Conservation (phyloP, 306 rosid genomes). For the Calophaca sinica region DNA sequence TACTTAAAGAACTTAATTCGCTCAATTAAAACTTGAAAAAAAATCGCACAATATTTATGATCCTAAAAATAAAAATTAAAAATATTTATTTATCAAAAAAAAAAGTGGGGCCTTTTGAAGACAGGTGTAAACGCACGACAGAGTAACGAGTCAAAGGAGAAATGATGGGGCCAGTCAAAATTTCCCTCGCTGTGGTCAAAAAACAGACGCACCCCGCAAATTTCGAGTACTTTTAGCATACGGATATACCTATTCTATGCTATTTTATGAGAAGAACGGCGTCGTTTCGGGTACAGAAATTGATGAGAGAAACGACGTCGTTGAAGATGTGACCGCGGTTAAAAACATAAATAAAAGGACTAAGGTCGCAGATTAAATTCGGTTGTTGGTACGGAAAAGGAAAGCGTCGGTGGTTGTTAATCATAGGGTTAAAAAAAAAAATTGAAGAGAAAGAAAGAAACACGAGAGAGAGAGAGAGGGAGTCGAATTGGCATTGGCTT, state of each 20-base stretch:
- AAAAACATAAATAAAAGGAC: conserved; percentile 1
- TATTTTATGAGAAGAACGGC: conserved; percentile 1
- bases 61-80: background rate
- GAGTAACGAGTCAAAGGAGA: conserved; percentile 59
- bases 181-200: background rate
- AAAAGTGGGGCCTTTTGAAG: conserved; percentile 44
- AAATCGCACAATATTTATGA: too few relatives aligned
- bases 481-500: conserved; percentile 47
- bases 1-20: too few relatives aligned
- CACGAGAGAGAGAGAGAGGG: background rate
- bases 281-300: background rate
- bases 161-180: conserved; percentile 46
- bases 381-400: conserved; percentile 48
- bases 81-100: background rate
- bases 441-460: background rate
- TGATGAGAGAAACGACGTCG: background rate
- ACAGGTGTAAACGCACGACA: conserved; percentile 41
- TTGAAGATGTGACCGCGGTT: background rate
- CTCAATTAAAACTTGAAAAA: too few relatives aligned
- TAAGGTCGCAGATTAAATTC: conserved; percentile 30
- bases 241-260: background rate
- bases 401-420: conserved; percentile 74
- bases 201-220: conserved; percentile 37
- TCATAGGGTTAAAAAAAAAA: conserved; percentile 48
- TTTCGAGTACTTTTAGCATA: background rate